These are phyloP conservation scores for Quercus alba DNA, from an alignment of 306 rosid species.

Conservation along the genomic window DNA sequence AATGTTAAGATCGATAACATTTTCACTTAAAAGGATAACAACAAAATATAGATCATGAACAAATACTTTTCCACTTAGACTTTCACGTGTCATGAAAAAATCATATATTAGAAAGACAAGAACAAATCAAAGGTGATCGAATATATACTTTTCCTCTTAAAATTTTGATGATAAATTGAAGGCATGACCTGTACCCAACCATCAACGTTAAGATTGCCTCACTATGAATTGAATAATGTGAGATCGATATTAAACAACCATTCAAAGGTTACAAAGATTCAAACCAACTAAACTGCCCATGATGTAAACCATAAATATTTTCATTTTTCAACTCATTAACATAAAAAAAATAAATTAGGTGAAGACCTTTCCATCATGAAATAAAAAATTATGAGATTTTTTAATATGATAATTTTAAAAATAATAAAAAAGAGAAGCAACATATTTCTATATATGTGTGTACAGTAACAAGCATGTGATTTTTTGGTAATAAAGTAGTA, in stretches of 20 bases:
- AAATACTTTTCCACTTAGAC: no score
- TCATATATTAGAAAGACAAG: no score
- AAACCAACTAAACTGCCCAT: slow-evolving; percentile 35
- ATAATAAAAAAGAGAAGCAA: neutral
- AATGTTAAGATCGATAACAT: no score
- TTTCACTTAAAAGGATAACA: no score
- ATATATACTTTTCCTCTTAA: neutral
- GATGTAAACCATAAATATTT: slow-evolving; percentile 10
- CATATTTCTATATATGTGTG: neutral
- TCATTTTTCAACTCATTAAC: neutral
- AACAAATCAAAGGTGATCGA: neutral
- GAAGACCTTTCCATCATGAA: slow-evolving; percentile 16
- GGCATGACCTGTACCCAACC: neutral
- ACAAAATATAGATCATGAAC: no score
- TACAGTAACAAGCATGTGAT: slow-evolving; percentile 38
- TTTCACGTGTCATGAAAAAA: no score
- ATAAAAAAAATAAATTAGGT: slow-evolving; percentile 19
- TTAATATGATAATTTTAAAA: neutral
- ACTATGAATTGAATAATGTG: neutral
- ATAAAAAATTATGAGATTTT: slow-evolving; percentile 25
- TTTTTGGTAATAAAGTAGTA: neutral
- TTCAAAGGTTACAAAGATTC: slow-evolving; percentile 6
- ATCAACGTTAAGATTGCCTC: neutral
- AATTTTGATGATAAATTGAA: neutral
- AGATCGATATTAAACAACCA: slow-evolving; percentile 8